Evolutionary conservation across 2,329 filamentous ascomycete species (phyloP), one percentile per base, ranked within the genome.

Genomic region (Fusarium solani-melongenae): DNA sequence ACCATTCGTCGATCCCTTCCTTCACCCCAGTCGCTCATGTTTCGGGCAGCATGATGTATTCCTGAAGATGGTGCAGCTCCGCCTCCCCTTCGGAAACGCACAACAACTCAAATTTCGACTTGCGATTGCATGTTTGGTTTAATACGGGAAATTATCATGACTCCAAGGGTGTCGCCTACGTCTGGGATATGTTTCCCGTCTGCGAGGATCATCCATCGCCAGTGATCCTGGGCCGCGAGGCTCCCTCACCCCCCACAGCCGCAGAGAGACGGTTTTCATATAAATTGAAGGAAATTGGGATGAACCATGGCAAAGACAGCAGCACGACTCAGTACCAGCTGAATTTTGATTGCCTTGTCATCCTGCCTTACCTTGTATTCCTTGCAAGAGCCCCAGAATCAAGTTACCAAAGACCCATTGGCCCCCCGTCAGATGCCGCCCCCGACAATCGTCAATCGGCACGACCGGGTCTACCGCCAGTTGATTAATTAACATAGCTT

Each of bases 31-130:
- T 41, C 61, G 27, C 36, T 44, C 33, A 22, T 63, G 61, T 63
- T 56, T 63, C 61, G 49, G 20, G n/a, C 29, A 68, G 64, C 71
- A 74, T 74, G 49, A 72, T 72, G 38, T 74, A 38, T 72, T 69
- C 71, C 71, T 72, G 71, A 74, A 44, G 58, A 49, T 74, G 71
- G 31, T 66, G 71, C 71, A 71, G 33, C 60, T 60, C 34, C 33
- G 46, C 59, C 71, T 46, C 55, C 29, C 34, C 46, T 31, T 65
- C 57, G 33, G 64, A 67, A 72, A 72, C 71, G 63, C 74, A 24
- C 31, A 14, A 46, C 41, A 24, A 46, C 22, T 5, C 24, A 20
- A 49, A 27, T 36, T 22, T 33, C 27, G 33, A 41, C 15, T 44
- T 39, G 56, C 36, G 49, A 68, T 31, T 17, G 59, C 70, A 34